Percentiles rank a stretch among this genome's conserved stretches.
These are phyloP conservation scores for Logfia minima DNA, from an alignment of 129 eudicot species.

Conservation along the genomic window DNA sequence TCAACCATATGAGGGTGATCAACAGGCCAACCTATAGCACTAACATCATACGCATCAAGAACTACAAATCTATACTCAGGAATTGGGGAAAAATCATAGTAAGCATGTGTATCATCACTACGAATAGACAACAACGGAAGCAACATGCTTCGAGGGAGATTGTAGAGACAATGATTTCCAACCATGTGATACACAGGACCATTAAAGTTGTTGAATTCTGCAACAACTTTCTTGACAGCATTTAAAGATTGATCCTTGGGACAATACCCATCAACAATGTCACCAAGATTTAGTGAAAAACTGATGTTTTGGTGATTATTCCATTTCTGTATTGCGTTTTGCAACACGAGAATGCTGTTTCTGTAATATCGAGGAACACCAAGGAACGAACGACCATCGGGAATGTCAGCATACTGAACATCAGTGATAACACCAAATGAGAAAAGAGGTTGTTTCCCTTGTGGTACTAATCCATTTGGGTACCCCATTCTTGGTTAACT, in stretches of 20 bases:
- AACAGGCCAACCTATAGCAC: constrained; percentile 92
- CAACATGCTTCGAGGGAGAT: constrained; percentile 75
- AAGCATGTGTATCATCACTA: constrained; percentile 45
- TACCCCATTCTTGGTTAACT: constrained; percentile 44
- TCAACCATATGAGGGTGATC: constrained; percentile 74
- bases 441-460: constrained; percentile 69
- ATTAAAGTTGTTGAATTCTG: constrained; percentile 62
- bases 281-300: constrained; percentile 77
- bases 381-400: constrained; percentile 75
- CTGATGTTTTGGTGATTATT: constrained; percentile 51
- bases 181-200: constrained; percentile 89
- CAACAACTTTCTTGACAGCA: constrained; percentile 53
- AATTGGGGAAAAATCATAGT: constrained; percentile 81
- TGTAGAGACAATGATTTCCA: constrained; percentile 97
- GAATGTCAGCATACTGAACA: constrained; percentile 96
- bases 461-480: constrained; percentile 46
- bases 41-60: constrained; percentile 90
- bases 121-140: constrained; percentile 63
- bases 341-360: constrained; percentile 78
- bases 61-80: constrained; percentile 84
- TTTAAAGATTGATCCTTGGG: constrained; percentile 76
- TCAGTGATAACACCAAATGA: constrained; percentile 95
- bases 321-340: constrained; percentile 73
- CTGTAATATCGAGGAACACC: constrained; percentile 90
- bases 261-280: constrained; percentile 84